These are phyloP conservation scores for Zygosaccharomyces gambellarensis DNA, from an alignment of 805 yeast genomes.

Conservation along the genomic window DNA sequence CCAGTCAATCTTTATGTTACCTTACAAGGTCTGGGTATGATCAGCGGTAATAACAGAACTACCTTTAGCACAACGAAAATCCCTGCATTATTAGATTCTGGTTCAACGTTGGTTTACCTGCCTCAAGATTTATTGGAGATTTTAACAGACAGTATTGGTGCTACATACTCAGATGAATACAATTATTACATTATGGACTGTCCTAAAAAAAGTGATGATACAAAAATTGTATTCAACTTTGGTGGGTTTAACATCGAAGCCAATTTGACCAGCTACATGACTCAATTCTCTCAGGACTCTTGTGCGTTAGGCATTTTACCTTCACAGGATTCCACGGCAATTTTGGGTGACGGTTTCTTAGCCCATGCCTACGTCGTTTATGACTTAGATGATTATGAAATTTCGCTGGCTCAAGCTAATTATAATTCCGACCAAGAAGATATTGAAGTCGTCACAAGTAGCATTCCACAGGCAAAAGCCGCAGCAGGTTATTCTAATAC, in stretches of 20 bases:
- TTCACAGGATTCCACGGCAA: constrained; percentile 25
- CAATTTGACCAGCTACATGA: constrained; percentile 39
- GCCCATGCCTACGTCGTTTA: constrained; percentile 59
- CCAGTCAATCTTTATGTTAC: constrained; percentile 34
- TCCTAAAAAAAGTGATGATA: constrained; percentile 28
- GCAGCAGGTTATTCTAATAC: constrained; percentile 51
- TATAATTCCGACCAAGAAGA: constrained; percentile 16
- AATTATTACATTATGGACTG: constrained; percentile 50
- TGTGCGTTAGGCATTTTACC: constrained; percentile 45
- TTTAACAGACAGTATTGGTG: constrained; percentile 40
- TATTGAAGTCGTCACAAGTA: constrained; percentile 23
- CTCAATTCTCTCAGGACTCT: constrained; percentile 16
- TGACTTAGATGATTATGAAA: constrained; percentile 52
- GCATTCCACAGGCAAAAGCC: constrained; percentile 45
- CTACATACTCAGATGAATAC: constrained; percentile 37
- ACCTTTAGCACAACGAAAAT: constrained; percentile 28
- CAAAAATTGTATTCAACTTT: constrained; percentile 46
- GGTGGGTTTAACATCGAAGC: constrained; percentile 54
- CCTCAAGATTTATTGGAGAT: constrained; percentile 36
- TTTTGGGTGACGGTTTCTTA: constrained; percentile 55
- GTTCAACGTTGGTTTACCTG: constrained; percentile 43
- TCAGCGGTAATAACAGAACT: constrained; percentile 24
- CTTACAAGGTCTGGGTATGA: constrained; percentile 30
- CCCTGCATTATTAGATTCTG: constrained; percentile 43
- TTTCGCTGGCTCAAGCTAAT: constrained; percentile 52